phyloP scores from a whole-genome alignment of 257 asterid species.

The Petunia secreta region DNA sequence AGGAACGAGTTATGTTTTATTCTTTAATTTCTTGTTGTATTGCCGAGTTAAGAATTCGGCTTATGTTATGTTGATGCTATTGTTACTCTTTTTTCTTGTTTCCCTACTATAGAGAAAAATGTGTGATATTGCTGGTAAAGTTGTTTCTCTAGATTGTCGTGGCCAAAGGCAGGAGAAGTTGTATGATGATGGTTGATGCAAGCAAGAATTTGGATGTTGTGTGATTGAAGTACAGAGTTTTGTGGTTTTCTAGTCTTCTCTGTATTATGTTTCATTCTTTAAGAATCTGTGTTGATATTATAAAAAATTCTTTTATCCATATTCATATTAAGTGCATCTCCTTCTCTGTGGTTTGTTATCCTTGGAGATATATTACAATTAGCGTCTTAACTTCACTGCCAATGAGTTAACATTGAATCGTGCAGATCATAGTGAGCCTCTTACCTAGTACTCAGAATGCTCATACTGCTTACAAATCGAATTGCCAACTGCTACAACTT shows the following conservation, averaged over 20 bases:
- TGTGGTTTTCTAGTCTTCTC: too few relatives aligned
- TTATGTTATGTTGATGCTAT: constrained; percentile 59
- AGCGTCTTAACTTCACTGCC: too few relatives aligned
- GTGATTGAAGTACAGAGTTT: too few relatives aligned
- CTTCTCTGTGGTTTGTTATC: too few relatives aligned
- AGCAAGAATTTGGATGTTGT: too few relatives aligned
- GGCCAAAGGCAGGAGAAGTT: constrained; percentile 97
- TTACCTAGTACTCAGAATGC: constrained; percentile 66
- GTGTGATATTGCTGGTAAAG: constrained; percentile 94
- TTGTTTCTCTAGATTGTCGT: constrained; percentile 94
- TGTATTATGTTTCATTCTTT: too few relatives aligned
- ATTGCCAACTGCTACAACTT: constrained; percentile 83
- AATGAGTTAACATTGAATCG: constrained; percentile 67
- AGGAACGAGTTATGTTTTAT: constrained; percentile 63
- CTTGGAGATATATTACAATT: too few relatives aligned
- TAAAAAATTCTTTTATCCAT: too few relatives aligned
- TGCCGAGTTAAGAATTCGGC: not conserved
- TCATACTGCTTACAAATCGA: constrained; percentile 83
- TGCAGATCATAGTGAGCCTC: constrained; percentile 90
- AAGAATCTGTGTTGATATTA: too few relatives aligned
- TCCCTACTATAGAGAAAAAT: constrained; percentile 69
- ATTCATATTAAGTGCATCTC: too few relatives aligned
- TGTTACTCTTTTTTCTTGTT: constrained; percentile 55
- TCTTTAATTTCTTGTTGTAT: not conserved
- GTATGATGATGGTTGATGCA: too few relatives aligned